A percentile compares a stretch with the other conserved stretches of the same genome.
These are phyloP conservation scores for Penicillium verhagenii DNA, from an alignment of 495 filamentous ascomycete species.

Conservation along the genomic window DNA sequence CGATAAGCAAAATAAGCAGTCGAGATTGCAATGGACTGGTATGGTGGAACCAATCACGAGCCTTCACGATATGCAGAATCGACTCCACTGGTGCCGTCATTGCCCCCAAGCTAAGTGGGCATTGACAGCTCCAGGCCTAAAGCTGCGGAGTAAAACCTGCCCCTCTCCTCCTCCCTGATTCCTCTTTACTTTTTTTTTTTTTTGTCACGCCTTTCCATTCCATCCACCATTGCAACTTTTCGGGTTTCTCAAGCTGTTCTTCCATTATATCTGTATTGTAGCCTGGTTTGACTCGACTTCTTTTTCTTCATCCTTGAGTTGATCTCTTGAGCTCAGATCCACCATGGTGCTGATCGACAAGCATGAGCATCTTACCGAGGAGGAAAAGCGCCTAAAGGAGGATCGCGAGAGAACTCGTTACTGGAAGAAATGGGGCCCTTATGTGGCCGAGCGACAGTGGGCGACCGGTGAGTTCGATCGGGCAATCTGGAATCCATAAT, in stretches of 20 bases:
- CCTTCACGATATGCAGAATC: background rate
- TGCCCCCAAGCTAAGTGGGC: background rate
- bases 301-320: background rate
- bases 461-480: conserved; percentile 63
- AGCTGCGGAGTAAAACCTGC: conserved; percentile 1
- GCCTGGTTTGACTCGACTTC: background rate
- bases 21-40: background rate
- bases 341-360: conserved; percentile 85
- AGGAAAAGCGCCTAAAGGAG: conserved; percentile 85
- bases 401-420: conserved; percentile 65
- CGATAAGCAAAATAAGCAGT: background rate
- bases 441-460: conserved; percentile 73
- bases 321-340: conserved; percentile 4
- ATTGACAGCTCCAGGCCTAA: background rate
- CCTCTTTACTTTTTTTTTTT: background rate
- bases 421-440: conserved; percentile 91
- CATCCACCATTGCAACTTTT: background rate
- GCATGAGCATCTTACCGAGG: conserved; percentile 77
- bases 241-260: background rate
- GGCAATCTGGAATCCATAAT: no score
- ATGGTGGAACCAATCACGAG: background rate
- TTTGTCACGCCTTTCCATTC: background rate
- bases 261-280: background rate
- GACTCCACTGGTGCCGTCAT: conserved; percentile 4
- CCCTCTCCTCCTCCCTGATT: conserved; percentile 3